Percentiles rank a stretch among this genome's conserved stretches.
These are phyloP conservation scores for Globisporangium acanthophoron DNA, from an alignment of 352 stramenopile species.

Conservation along the genomic window DNA sequence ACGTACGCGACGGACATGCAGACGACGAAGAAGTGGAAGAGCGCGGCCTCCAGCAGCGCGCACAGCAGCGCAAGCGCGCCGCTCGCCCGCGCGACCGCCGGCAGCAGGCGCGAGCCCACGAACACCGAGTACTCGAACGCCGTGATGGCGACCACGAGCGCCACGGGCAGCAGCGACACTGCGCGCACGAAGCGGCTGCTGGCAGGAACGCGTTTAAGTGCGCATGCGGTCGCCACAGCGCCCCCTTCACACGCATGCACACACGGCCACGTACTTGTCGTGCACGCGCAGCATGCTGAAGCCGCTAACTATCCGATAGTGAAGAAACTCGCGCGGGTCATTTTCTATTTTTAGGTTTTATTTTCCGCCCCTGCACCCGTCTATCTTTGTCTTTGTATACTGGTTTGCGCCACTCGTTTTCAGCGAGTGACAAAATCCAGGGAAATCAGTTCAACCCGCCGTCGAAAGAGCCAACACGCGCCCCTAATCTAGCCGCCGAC, in stretches of 20 bases:
- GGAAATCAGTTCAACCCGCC: neutral
- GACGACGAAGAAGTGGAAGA: conserved; percentile 58
- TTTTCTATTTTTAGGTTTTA: neutral
- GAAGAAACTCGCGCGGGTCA: neutral
- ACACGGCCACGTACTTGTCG: conserved; percentile 37
- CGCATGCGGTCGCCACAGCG: too few species aligned
- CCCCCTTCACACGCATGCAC: too few species aligned
- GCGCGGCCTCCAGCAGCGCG: conserved; percentile 25
- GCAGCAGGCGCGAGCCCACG: conserved; percentile 43
- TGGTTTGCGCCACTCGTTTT: neutral
- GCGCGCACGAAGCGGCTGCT: conserved; percentile 48
- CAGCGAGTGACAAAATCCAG: neutral
- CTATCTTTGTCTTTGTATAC: neutral
- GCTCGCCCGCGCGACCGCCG: conserved; percentile 14
- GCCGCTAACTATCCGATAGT: neutral
- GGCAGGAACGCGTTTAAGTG: too few species aligned
- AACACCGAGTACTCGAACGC: conserved; percentile 70
- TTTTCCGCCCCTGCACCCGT: neutral
- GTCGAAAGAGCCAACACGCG: neutral
- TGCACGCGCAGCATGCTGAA: conserved; percentile 61
- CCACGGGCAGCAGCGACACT: conserved; percentile 59
- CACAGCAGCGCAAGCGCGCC: conserved; percentile 12
- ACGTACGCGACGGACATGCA: conserved; percentile 59
- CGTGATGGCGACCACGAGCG: conserved; percentile 54
- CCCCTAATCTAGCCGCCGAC: neutral